A percentile compares a stretch with the other conserved stretches of the same genome.
These are phyloP conservation scores for Aspergillus awamori DNA, from an alignment of 2,329 filamentous ascomycete genomes.

Conservation along the genomic window DNA sequence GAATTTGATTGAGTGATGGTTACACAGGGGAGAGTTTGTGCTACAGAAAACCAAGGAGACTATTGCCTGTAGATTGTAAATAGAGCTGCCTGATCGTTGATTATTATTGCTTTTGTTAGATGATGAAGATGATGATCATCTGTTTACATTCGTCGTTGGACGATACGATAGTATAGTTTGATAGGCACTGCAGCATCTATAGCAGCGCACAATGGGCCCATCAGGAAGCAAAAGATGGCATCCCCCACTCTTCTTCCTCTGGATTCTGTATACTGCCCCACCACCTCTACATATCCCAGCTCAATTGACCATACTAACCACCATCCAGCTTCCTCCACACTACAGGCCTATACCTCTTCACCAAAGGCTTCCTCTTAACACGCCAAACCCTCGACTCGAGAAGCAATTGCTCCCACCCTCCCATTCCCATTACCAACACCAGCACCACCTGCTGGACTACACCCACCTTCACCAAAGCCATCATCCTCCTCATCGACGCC, in stretches of 20 bases:
- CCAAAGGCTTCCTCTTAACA: conserved; percentile 89
- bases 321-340: background rate
- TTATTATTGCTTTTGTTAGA: too few relatives aligned
- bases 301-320: background rate
- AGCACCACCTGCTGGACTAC: conserved; percentile 77
- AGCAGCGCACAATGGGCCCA: background rate
- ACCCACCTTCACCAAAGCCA: conserved; percentile 85
- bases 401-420: conserved; percentile 15
- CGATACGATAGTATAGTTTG: too few relatives aligned
- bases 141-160: too few relatives aligned
- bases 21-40: too few relatives aligned
- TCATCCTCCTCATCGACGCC: conserved; percentile 88
- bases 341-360: conserved; percentile 65
- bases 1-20: too few relatives aligned
- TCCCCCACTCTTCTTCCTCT: conserved; percentile 1
- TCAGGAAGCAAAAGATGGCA: background rate
- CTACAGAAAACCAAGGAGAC: too few relatives aligned
- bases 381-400: conserved; percentile 68
- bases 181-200: too few relatives aligned
- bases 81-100: too few relatives aligned
- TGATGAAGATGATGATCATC: too few relatives aligned
- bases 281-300: too few relatives aligned
- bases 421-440: background rate
- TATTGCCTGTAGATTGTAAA: too few relatives aligned
- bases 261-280: background rate